A percentile compares a stretch with the other conserved stretches of the same genome.
Conservation (phyloP, 1,284 basidiomycete species). For the Ceratobasidium sp. region DNA sequence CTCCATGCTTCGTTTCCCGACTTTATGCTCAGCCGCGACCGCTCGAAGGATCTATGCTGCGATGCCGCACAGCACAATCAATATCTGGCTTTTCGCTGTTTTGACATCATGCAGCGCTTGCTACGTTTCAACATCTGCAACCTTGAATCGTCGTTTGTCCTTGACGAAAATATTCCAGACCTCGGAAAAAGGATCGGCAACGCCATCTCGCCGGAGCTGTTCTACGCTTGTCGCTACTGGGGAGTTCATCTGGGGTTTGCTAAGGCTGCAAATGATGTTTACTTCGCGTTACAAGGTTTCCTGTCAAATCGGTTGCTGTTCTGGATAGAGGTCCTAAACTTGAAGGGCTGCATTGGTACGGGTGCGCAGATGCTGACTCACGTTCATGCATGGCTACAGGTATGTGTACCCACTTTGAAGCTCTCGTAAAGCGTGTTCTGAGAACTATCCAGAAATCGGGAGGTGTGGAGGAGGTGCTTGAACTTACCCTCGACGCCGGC, state of each 20-base stretch:
- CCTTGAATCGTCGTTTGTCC: background rate
- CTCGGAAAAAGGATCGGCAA: background rate
- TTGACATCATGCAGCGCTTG: background rate
- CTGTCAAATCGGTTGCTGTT: slow-evolving; percentile 8
- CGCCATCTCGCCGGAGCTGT: slow-evolving; percentile 1
- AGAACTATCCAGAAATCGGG: background rate
- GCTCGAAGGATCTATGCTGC: slow-evolving; percentile 7
- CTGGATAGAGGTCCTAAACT: slow-evolving; percentile 40
- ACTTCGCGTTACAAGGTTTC: background rate
- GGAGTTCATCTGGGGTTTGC: slow-evolving; percentile 18
- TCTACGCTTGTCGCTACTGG: slow-evolving; percentile 22
- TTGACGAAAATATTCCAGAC: slow-evolving; percentile 17
- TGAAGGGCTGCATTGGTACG: background rate
- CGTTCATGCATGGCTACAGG: background rate
- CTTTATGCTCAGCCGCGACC: slow-evolving; percentile 16
- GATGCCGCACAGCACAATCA: background rate
- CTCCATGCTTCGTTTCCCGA: slow-evolving; percentile 38
- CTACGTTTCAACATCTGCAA: slow-evolving; percentile 18
- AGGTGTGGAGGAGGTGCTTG: too few species aligned
- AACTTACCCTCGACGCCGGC: background rate
- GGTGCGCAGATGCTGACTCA: background rate
- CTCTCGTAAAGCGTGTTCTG: background rate
- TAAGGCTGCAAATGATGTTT: background rate
- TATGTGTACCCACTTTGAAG: background rate
- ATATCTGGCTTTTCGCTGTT: slow-evolving; percentile 7